These are phyloP conservation scores for Rosa hybrid DNA, from an alignment of 331 rosid genomes.

Conservation along the genomic window DNA sequence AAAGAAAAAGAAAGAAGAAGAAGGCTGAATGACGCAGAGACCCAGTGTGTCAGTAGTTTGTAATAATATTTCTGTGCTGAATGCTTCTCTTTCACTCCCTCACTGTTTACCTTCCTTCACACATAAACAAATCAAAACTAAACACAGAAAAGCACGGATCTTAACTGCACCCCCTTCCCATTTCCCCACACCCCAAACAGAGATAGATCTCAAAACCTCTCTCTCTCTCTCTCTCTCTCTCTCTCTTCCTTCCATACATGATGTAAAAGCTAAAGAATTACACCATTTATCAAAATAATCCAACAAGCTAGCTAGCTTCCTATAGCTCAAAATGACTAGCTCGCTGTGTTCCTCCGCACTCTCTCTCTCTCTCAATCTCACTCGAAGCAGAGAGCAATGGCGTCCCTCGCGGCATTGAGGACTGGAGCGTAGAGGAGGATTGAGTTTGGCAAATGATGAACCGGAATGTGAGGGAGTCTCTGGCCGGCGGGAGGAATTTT, in stretches of 20 bases:
- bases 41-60: too few relatives aligned
- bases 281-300: neutral
- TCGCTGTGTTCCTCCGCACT: neutral
- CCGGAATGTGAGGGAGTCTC: conserved; percentile 63
- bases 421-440: conserved; percentile 9
- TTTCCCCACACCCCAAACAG: neutral
- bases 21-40: too few relatives aligned
- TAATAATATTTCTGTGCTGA: neutral
- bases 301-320: neutral
- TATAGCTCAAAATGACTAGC: neutral
- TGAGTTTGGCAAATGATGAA: conserved; percentile 28
- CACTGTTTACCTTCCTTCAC: neutral
- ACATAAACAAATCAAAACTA: neutral
- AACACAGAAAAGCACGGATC: conserved; percentile 6
- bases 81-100: conserved; percentile 4
- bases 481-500: conserved; percentile 41
- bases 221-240: conserved; percentile 2
- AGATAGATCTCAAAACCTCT: conserved; percentile 25
- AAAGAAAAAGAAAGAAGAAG: too few relatives aligned
- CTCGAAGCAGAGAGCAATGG: neutral
- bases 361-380: neutral
- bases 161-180: conserved; percentile 3
- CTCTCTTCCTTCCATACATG: neutral
- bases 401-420: neutral
- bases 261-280: conserved; percentile 17